phyloP scores from a whole-genome alignment of 805 yeast species.

The Ogataea corticis region DNA sequence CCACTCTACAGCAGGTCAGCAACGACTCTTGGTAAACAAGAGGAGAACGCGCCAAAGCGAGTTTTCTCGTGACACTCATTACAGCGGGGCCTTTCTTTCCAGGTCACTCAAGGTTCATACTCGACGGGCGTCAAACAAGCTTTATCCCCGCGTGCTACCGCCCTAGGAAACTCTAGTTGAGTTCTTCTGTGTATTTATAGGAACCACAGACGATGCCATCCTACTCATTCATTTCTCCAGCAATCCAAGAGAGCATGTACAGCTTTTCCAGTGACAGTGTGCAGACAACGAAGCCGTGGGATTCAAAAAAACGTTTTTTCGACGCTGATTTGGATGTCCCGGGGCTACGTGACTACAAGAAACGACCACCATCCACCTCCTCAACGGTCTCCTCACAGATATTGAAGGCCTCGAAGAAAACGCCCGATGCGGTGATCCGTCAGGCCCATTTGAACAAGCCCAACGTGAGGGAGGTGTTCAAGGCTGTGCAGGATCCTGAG shows the following conservation, averaged over 20 bases:
- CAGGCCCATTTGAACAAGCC: slow-evolving; percentile 24
- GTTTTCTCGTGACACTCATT: neutral
- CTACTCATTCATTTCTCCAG: slow-evolving; percentile 1
- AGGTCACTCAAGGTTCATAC: too few species aligned
- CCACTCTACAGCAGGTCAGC: slow-evolving; percentile 2
- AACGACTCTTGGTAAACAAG: slow-evolving; percentile 3
- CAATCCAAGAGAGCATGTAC: neutral
- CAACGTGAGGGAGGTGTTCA: slow-evolving; percentile 14
- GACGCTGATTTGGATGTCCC: neutral
- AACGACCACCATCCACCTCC: slow-evolving; percentile 7
- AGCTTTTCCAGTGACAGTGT: neutral
- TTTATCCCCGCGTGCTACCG: too few species aligned
- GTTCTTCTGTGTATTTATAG: too few species aligned
- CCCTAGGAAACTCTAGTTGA: too few species aligned
- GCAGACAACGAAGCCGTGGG: neutral
- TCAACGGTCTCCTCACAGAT: slow-evolving; percentile 7
- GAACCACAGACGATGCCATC: neutral
- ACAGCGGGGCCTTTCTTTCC: too few species aligned
- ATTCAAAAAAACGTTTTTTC: slow-evolving; percentile 1
- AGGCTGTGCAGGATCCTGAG: slow-evolving; percentile 1
- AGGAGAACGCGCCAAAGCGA: slow-evolving; percentile 1
- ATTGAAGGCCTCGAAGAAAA: slow-evolving; percentile 2
- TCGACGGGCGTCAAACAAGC: too few species aligned
- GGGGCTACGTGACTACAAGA: slow-evolving; percentile 2
- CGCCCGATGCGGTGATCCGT: slow-evolving; percentile 18